These are phyloP conservation scores for Grosmannia clavigera DNA, from an alignment of 2,329 filamentous ascomycete species.

Conservation along the genomic window DNA sequence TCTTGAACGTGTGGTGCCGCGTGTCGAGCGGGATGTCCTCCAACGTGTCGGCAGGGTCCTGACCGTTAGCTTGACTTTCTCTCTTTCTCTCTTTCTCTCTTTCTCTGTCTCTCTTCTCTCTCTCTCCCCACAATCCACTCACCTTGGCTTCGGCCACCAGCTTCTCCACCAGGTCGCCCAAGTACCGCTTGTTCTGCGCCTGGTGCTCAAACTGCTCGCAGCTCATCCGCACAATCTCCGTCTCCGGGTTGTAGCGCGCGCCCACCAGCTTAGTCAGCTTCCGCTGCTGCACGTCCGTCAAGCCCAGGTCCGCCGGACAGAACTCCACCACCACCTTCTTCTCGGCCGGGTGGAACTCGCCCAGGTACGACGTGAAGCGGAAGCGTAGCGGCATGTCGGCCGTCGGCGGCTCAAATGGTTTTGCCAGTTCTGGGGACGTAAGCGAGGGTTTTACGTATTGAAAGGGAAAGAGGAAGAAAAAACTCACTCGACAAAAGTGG, in stretches of 20 bases:
- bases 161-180: slow-evolving; percentile 63
- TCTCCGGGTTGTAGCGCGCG: slow-evolving; percentile 75
- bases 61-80: neutral
- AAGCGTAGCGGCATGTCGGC: slow-evolving; percentile 67
- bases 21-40: slow-evolving; percentile 82
- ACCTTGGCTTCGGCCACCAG: slow-evolving; percentile 65
- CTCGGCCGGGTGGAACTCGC: slow-evolving; percentile 81
- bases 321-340: slow-evolving; percentile 94
- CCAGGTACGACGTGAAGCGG: slow-evolving; percentile 94
- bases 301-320: slow-evolving; percentile 56
- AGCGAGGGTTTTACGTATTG: no score
- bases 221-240: slow-evolving; percentile 73
- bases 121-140: slow-evolving; percentile 9
- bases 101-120: neutral
- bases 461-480: slow-evolving; percentile 11
- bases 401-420: slow-evolving; percentile 64
- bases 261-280: slow-evolving; percentile 87
- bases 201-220: slow-evolving; percentile 80
- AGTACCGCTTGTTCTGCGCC: slow-evolving; percentile 93
- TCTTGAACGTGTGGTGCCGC: slow-evolving; percentile 65
- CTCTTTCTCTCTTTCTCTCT: neutral
- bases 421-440: slow-evolving; percentile 54
- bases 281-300: slow-evolving; percentile 53
- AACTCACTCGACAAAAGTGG: slow-evolving; percentile 71
- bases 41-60: slow-evolving; percentile 69